Conservation (phyloP, 257 asterid genomes). For the Plantago ovata region DNA sequence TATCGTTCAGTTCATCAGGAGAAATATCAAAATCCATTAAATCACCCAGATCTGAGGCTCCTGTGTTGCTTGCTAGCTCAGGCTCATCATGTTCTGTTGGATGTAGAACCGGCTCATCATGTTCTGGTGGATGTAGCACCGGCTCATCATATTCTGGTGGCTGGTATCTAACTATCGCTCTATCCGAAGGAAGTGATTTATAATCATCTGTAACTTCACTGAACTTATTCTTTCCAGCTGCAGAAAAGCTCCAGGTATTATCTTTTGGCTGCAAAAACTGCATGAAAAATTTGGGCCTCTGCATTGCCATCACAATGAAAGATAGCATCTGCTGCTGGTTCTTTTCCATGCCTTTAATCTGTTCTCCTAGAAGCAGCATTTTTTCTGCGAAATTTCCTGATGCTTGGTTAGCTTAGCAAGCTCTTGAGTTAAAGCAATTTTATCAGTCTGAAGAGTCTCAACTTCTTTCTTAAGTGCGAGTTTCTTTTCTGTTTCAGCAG, state of each 20-base stretch:
- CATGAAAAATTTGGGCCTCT: slow-evolving; percentile 66
- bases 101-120: slow-evolving; percentile 26
- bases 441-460: slow-evolving; percentile 62
- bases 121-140: slow-evolving; percentile 38
- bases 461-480: slow-evolving; percentile 67
- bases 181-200: slow-evolving; percentile 43
- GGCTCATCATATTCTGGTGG: slow-evolving; percentile 37
- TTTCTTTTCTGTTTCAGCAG: slow-evolving; percentile 50
- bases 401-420: slow-evolving; percentile 56
- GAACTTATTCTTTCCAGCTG: slow-evolving; percentile 40
- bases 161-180: slow-evolving; percentile 61
- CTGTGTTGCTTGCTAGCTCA: slow-evolving; percentile 18
- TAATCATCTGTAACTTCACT: slow-evolving; percentile 54
- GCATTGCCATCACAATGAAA: slow-evolving; percentile 96
- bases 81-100: slow-evolving; percentile 38
- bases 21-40: slow-evolving; percentile 61
- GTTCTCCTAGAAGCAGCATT: slow-evolving; percentile 52
- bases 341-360: slow-evolving; percentile 76
- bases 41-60: slow-evolving; percentile 34
- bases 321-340: slow-evolving; percentile 95
- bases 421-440: slow-evolving; percentile 56
- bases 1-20: slow-evolving; percentile 60
- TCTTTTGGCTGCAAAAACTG: slow-evolving; percentile 86
- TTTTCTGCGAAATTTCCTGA: slow-evolving; percentile 71
- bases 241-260: slow-evolving; percentile 47